These are phyloP conservation scores for Oryza meridionalis DNA, from an alignment of 176 grass and related monocot species.

Conservation along the genomic window DNA sequence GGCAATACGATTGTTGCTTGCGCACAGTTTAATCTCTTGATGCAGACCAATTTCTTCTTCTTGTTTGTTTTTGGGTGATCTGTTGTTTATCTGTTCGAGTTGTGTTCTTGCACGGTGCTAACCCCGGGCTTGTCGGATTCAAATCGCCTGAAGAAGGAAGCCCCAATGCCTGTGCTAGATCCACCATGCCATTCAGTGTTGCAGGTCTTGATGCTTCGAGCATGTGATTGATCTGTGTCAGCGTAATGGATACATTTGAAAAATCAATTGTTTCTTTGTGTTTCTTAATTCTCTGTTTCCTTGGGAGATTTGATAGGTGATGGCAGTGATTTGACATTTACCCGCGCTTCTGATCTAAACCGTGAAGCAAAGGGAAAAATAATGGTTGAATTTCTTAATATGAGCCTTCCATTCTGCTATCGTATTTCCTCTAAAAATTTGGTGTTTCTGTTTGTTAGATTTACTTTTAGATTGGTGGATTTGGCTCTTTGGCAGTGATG, in stretches of 20 bases:
- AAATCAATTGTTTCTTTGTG: not conserved
- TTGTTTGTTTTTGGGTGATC: no score
- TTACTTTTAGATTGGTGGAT: accelerated
- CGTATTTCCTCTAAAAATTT: not conserved
- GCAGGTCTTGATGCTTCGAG: constrained; percentile 45
- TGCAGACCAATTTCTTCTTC: no score
- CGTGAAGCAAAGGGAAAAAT: constrained; percentile 57
- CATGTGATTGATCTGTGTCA: constrained; percentile 65
- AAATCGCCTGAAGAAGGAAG: constrained; percentile 51
- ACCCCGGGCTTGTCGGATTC: constrained; percentile 68
- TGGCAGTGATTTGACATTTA: constrained; percentile 62
- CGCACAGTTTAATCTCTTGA: constrained; percentile 26
- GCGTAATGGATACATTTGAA: constrained; percentile 51
- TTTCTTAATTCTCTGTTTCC: not conserved
- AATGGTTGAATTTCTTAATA: constrained; percentile 83
- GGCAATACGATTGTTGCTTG: constrained; percentile 76
- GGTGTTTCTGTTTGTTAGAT: not conserved
- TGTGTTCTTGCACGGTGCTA: constrained; percentile 49
- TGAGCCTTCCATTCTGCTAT: constrained; percentile 21
- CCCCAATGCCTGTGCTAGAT: constrained; percentile 75
- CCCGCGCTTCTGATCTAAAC: constrained; percentile 58
- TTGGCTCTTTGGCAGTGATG: constrained; percentile 40
- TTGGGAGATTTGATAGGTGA: not conserved
- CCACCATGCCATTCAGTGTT: constrained; percentile 65
- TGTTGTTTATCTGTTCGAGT: not conserved